Evolutionary conservation across 768 basidiomycete genomes (phyloP).

Genomic region (Lactifluus volemus): DNA sequence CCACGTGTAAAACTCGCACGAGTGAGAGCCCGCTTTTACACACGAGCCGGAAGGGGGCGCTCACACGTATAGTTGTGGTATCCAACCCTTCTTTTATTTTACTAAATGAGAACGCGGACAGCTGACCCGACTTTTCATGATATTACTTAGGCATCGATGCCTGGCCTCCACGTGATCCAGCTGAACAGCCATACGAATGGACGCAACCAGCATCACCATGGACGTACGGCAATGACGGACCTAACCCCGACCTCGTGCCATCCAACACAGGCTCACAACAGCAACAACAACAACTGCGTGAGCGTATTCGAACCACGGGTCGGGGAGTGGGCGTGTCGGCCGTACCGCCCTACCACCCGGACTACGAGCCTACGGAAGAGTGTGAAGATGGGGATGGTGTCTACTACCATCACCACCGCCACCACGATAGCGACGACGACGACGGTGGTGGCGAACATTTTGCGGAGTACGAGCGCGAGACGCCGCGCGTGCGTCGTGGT

Average conservation of each 20-base stretch:
- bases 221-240: slow-evolving; percentile 69
- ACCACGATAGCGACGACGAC: slow-evolving; percentile 22
- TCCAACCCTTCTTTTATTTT: neutral
- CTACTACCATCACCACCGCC: slow-evolving; percentile 24
- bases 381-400: neutral
- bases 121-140: neutral
- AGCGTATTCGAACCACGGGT: slow-evolving; percentile 20
- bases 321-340: slow-evolving; percentile 28
- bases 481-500: slow-evolving; percentile 45
- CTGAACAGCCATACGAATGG: slow-evolving; percentile 31
- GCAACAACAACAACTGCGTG: slow-evolving; percentile 9
- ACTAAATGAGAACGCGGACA: neutral
- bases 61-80: neutral
- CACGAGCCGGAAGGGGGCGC: neutral
- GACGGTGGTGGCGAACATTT: slow-evolving; percentile 24
- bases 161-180: slow-evolving; percentile 76
- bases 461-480: slow-evolving; percentile 17
- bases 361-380: slow-evolving; percentile 37
- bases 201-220: slow-evolving; percentile 61
- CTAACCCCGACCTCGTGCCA: slow-evolving; percentile 72
- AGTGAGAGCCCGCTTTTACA: neutral
- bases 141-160: slow-evolving; percentile 2
- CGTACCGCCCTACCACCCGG: slow-evolving; percentile 72
- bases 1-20: slow-evolving; percentile 2
- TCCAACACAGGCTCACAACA: slow-evolving; percentile 28